These are phyloP conservation scores for Limnanthes douglasii DNA, from an alignment of 345 rosid species.

Conservation along the genomic window DNA sequence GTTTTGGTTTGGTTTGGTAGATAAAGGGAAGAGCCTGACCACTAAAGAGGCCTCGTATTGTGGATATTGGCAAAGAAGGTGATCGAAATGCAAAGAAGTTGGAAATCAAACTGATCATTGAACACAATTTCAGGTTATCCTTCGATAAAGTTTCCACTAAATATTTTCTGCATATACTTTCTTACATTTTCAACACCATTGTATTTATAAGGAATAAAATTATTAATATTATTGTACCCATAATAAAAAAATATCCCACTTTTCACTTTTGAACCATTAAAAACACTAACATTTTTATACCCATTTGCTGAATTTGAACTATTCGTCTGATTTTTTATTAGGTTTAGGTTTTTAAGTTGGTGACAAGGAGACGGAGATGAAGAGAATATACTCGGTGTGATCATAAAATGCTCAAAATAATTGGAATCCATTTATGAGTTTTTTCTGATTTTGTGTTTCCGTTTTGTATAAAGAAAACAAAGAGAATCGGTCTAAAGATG, in stretches of 20 bases:
- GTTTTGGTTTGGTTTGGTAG: constrained; percentile 39
- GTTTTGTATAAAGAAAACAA: constrained; percentile 18
- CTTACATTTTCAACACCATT: constrained; percentile 33
- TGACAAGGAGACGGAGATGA: constrained; percentile 51
- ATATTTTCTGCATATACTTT: constrained; percentile 61
- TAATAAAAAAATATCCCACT: constrained; percentile 25
- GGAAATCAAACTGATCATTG: constrained; percentile 32
- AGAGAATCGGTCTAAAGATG: constrained; percentile 19
- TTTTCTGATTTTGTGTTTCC: constrained; percentile 14
- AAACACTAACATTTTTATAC: constrained; percentile 15
- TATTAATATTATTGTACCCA: constrained; percentile 6
- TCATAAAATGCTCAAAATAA: constrained; percentile 14
- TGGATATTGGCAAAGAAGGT: constrained; percentile 77
- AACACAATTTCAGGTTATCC: constrained; percentile 24
- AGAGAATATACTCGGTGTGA: constrained; percentile 20
- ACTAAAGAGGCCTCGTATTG: constrained; percentile 68
- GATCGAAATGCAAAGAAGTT: constrained; percentile 18
- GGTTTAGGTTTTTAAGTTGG: constrained; percentile 39
- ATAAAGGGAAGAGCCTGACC: constrained; percentile 36
- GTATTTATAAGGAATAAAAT: constrained; percentile 26
- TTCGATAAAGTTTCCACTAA: constrained; percentile 46
- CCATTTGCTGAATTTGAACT: constrained; percentile 16
- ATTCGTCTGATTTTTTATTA: constrained; percentile 12
- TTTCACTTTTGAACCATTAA: constrained; percentile 25
- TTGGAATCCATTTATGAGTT: constrained; percentile 14